Evolutionary conservation across 1,284 basidiomycete species (phyloP), one percentile per base, ranked within the genome.

Genomic region (Malassezia furfur): DNA sequence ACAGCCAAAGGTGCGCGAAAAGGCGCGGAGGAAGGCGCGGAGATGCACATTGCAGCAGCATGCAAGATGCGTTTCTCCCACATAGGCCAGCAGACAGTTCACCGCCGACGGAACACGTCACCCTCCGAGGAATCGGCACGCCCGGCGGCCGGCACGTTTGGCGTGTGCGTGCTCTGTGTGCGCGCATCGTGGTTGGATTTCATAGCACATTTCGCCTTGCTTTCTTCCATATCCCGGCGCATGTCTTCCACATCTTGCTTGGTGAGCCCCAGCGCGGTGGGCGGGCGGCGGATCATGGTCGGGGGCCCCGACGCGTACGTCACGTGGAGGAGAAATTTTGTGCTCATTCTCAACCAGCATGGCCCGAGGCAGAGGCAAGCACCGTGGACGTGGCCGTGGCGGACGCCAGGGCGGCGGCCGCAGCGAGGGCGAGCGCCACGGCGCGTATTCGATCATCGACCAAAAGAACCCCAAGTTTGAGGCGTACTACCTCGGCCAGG

Each of bases 401-500:
- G 47, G 53, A n/a, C 47, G 53, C 38, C 48, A 48, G 6, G 36
- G 45, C 17, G 21, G 22, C 8, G 22, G 19, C 28, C 43, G 43
- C 21, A 17, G 41, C 15, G 30, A 22, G 4, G 55, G 55, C 21
- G 55, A 52, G 46, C 48, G 55, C 19, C 55, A 52, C 11, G 55
- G 44, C 21, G 55, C 46, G 7, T 57, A 57, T 34, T 48, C 55
- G 17, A 15, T 44, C 10, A 41, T 57, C 37, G 55, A 57, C n/a
- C 55, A 57, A 46, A 52, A 31, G n/a, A 57, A 37, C 43, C 45
- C 55, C 12, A 57, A 57, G 28, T 57, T 57, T 28, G 70, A 74
- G 48, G 62, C 70, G 22, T 72, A 74, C 64, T 72, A 74, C 56
- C 50, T 63, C 52, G 70, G 66, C 52, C 71, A 74, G 48, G 58